Evolutionary conservation across 805 yeast species (phyloP), one percentile per base, ranked within the genome.

Genomic region (Yueomyces sinensis): DNA sequence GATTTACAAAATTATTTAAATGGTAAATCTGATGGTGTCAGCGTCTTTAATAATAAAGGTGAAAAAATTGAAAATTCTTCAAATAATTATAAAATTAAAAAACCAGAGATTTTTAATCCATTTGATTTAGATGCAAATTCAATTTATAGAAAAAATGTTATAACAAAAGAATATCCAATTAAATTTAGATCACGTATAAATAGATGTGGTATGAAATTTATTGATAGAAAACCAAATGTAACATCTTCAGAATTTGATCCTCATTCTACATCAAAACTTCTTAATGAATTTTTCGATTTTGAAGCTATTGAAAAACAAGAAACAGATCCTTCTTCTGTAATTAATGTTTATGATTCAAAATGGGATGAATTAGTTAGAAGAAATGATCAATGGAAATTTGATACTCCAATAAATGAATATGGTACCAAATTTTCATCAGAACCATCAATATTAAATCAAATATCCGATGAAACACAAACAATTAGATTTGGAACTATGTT

Each of bases 401-500:
- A 80, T 52, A 58, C 65, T 29, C 87, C 81, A 38, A 70, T 48
- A 30, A 47, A 54, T 32, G 60, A 61, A 7, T 49, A 52, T 34
- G 60, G 61, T 38, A 61, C 56, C 47, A 80, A 79, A 25, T 65
- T 82, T 37, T 66, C 76, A 39, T 68, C 71, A 39, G 95, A 84
- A 54, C 95, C 96, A 0, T 76, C 94, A 0, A 68, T 71, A 36
- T 65, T 87, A 46, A 87, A 87, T 50, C 79, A 80, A 42, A 83
- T 87, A 29, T 72, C 84, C 13, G 78, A 78, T 35, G 89, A 77
- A 34, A 86, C 95, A 1, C 96, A 87, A 57, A 76, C 82, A 1
- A 82, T 89, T 22, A 65, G 96, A 39, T 87, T 87, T 58, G 95
- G 95, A 7, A 74, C 94, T 5, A 86, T 86, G 95, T 59, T 89